Evolutionary conservation across 2,329 filamentous ascomycete species (phyloP), one percentile per base, ranked within the genome.

Genomic region (Sarocladiaceae sp.): DNA sequence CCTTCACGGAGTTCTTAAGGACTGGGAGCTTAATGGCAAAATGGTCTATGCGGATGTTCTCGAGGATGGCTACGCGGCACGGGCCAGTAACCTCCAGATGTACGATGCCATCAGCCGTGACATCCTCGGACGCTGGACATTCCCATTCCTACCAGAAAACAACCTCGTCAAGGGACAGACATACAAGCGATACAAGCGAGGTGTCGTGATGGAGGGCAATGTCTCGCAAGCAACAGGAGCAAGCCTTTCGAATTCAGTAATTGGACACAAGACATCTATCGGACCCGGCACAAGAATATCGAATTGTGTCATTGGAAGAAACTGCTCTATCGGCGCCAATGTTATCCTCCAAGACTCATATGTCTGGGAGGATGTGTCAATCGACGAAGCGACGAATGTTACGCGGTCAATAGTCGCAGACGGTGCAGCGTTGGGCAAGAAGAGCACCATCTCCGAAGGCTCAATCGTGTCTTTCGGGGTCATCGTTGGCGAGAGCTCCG

Each of bases 21-120:
- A 98, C 61, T 95, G 88, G 69, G 93, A 98, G 60, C 72, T 97
- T 46, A 97, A 97, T 62, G 90, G 90, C 47, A 95, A 97, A 69
- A 89, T 88, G n/a, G 88, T 98, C 43, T 89, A 96, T 61, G 85
- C 88, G 2, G 85, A 97, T 55, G 83, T 97, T 51, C 72, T 94
- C 34, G 77, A 81, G 27, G 79, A 89, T 43, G 81, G 88, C 47
- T 98, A 97, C 58, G 87, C 88, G 1, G 89, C 90, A 2, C 76
- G 93, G 51, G 90, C 88, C 11, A 83, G 80, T 58, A 95, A 89
- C 57, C 73, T 97, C 19, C 85, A 87, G 57, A 83, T 90, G 58
- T 98, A 97, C 67, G 88, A 95, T 57, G 80, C 89, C 23, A 80
- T 98, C 44, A 90, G 82, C 61, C 84, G 81, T 56, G 91, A 97